Conservation (phyloP, 2,329 filamentous ascomycete species). For the Botrytis sinoallii region DNA sequence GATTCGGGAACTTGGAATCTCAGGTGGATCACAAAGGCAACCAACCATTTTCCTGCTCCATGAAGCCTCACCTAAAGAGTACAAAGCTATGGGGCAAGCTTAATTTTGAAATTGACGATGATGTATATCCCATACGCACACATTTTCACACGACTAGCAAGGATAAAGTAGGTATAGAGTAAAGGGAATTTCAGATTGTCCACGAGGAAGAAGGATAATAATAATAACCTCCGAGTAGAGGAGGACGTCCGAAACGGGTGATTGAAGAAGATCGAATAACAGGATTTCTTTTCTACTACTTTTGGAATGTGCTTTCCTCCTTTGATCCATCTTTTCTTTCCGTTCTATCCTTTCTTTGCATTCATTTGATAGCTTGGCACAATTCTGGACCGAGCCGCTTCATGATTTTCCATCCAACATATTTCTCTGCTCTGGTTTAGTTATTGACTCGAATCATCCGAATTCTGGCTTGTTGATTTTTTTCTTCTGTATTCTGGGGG, state of each 20-base stretch:
- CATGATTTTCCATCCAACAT: background rate
- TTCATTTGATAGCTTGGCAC: background rate
- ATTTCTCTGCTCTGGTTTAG: background rate
- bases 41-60: background rate
- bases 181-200: background rate
- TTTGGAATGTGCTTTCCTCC: background rate
- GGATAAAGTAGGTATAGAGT: background rate
- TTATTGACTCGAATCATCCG: background rate
- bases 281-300: background rate
- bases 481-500: background rate
- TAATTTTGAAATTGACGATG: background rate
- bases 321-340: background rate
- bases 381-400: background rate
- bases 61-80: background rate
- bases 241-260: background rate
- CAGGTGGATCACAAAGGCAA: background rate
- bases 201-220: background rate
- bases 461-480: background rate
- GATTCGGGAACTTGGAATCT: background rate
- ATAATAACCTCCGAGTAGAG: background rate
- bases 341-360: background rate
- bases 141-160: background rate
- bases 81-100: background rate
- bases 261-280: background rate
- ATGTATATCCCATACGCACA: constrained; percentile 10